These are phyloP conservation scores for Platanus orientalis DNA, from an alignment of 164 flowering plant genomes.

Conservation along the genomic window DNA sequence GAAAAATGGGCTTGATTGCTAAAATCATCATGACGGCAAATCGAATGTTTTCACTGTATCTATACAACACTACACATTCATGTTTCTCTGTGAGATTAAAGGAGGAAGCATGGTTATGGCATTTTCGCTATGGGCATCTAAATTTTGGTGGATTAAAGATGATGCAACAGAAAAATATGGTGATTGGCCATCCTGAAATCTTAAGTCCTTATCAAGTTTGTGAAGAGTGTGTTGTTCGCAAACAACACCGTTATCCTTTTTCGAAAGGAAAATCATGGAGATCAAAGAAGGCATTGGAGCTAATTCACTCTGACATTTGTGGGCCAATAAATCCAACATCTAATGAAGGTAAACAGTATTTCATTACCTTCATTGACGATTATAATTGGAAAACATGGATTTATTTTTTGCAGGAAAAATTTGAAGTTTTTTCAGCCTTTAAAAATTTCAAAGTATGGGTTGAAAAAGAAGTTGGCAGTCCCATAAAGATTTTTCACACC, in stretches of 20 bases:
- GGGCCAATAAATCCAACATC: background rate
- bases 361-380: too few relatives aligned
- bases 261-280: too few relatives aligned
- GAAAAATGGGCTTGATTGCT: conserved; percentile 2
- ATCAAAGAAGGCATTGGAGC: too few relatives aligned
- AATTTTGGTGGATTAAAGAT: conserved; percentile 14
- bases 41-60: conserved; percentile 9
- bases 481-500: background rate
- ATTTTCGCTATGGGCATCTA: too few relatives aligned
- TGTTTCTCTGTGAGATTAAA: background rate
- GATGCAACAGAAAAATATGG: conserved; percentile 14
- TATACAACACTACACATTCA: conserved; percentile 2
- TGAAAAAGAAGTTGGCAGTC: background rate
- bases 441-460: background rate
- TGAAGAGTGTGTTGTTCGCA: background rate
- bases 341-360: background rate
- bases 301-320: too few relatives aligned
- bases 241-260: too few relatives aligned
- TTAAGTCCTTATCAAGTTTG: background rate
- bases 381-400: too few relatives aligned
- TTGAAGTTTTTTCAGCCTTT: background rate
- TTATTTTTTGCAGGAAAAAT: background rate
- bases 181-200: conserved; percentile 7
- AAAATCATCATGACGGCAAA: conserved; percentile 7
- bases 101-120: conserved; percentile 17